phyloP scores from a whole-genome alignment of 768 basidiomycete species.

The Lentinula raphanica region DNA sequence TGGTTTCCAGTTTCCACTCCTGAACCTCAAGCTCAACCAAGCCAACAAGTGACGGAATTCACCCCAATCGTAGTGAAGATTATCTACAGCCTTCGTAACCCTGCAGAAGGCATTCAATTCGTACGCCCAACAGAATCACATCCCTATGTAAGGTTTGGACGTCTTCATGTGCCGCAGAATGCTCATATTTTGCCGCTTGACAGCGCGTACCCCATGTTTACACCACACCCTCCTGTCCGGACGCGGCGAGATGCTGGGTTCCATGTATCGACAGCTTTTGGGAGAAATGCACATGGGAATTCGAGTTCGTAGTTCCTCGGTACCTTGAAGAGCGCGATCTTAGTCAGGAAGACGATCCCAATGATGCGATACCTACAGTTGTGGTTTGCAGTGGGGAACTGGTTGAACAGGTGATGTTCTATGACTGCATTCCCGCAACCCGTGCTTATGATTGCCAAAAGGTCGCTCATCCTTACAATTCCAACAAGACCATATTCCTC shows the following conservation, averaged over 20 bases:
- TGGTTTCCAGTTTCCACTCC: slow-evolving; percentile 55
- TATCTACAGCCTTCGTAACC: slow-evolving; percentile 76
- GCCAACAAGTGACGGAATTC: slow-evolving; percentile 52
- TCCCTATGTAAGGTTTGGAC: slow-evolving; percentile 63
- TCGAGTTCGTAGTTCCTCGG: slow-evolving; percentile 90
- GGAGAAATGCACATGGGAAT: slow-evolving; percentile 98
- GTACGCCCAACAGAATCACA: slow-evolving; percentile 76
- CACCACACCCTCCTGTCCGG: slow-evolving; percentile 81
- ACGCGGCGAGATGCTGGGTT: slow-evolving; percentile 97
- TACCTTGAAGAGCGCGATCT: slow-evolving; percentile 63
- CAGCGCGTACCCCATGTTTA: slow-evolving; percentile 93
- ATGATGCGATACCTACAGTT: slow-evolving; percentile 68
- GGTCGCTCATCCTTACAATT: slow-evolving; percentile 91
- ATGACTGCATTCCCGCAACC: neutral
- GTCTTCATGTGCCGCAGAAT: slow-evolving; percentile 8
- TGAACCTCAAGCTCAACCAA: slow-evolving; percentile 25
- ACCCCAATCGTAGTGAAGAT: slow-evolving; percentile 73
- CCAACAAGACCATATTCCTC: slow-evolving; percentile 90
- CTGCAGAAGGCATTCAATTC: slow-evolving; percentile 82
- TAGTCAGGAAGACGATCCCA: slow-evolving; percentile 46
- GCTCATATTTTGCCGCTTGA: neutral
- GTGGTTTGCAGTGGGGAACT: slow-evolving; percentile 94
- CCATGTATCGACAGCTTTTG: slow-evolving; percentile 92
- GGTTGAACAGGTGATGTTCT: slow-evolving; percentile 70
- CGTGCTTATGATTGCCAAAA: slow-evolving; percentile 22